A percentile compares a stretch with the other conserved stretches of the same genome.
Conservation (phyloP, 176 grass and related monocot genomes). For the Elymus sibiricus region DNA sequence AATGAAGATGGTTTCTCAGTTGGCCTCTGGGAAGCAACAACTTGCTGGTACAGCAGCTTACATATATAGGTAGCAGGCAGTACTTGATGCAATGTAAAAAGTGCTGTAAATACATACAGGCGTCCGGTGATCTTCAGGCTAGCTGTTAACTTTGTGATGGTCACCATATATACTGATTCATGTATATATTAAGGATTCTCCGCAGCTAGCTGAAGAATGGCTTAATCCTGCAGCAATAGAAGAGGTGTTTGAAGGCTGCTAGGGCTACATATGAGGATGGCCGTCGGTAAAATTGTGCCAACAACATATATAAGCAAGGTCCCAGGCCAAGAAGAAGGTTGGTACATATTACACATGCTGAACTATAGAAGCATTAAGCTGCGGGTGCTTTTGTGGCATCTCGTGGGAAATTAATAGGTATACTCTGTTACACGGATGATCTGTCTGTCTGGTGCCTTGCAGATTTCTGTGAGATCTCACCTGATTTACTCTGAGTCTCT, state of each 20-base stretch:
- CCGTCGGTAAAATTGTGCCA: slow-evolving; percentile 82
- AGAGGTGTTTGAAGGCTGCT: slow-evolving; percentile 95
- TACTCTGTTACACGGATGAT: too few species aligned
- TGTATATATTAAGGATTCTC: slow-evolving; percentile 6
- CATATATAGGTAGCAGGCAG: too few species aligned
- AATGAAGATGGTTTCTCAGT: slow-evolving; percentile 84
- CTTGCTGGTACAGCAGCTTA: slow-evolving; percentile 93
- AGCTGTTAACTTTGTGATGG: neutral
- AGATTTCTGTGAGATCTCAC: slow-evolving; percentile 70
- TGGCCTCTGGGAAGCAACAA: slow-evolving; percentile 59
- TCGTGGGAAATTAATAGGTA: too few species aligned
- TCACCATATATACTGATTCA: neutral
- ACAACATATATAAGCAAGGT: slow-evolving; percentile 75
- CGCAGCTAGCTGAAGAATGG: slow-evolving; percentile 91
- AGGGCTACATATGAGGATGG: slow-evolving; percentile 79
- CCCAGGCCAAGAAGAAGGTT: slow-evolving; percentile 89
- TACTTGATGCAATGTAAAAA: slow-evolving; percentile 79
- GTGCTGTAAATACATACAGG: slow-evolving; percentile 61
- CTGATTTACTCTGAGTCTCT: slow-evolving; percentile 3
- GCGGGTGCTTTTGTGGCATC: neutral
- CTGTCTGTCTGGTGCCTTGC: neutral
- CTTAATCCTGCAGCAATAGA: slow-evolving; percentile 66
- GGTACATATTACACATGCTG: neutral
- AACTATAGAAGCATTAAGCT: neutral
- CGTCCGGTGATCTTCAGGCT: slow-evolving; percentile 17